Conservation (phyloP, 495 filamentous ascomycete species). For the Pyrenula massariospora region DNA sequence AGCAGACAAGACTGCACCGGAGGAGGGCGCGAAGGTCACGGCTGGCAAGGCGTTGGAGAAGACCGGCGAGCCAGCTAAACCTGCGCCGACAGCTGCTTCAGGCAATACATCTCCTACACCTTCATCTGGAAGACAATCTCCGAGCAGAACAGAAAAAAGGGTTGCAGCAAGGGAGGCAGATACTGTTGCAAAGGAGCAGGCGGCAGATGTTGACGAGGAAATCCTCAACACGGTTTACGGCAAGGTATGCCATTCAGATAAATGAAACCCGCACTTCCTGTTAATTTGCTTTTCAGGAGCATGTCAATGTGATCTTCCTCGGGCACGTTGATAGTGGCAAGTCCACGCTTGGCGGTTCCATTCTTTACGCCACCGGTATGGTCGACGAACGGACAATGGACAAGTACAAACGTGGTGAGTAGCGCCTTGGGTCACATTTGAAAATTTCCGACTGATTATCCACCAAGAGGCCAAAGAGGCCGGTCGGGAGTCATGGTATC, state of each 20-base stretch:
- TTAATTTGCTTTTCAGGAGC: too few relatives aligned
- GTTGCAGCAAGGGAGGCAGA: constrained; percentile 58
- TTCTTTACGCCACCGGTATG: constrained; percentile 92
- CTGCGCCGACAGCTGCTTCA: constrained; percentile 34
- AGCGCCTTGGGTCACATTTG: too few relatives aligned
- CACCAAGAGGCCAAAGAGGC: constrained; percentile 92
- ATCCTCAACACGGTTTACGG: constrained; percentile 92
- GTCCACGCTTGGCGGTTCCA: constrained; percentile 84
- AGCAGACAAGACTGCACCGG: constrained; percentile 43
- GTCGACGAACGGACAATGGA: constrained; percentile 97
- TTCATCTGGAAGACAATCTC: constrained; percentile 67
- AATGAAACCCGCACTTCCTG: too few relatives aligned
- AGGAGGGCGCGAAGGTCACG: constrained; percentile 55
- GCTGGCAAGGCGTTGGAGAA: constrained; percentile 77
- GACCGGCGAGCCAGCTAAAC: constrained; percentile 50
- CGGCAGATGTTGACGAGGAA: constrained; percentile 81
- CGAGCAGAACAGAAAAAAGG: constrained; percentile 39
- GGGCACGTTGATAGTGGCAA: constrained; percentile 98
- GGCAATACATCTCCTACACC: constrained; percentile 68
- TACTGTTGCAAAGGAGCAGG: constrained; percentile 76
- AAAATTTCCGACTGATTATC: too few relatives aligned
- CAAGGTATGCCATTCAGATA: too few relatives aligned
- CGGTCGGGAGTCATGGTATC: constrained; percentile 95
- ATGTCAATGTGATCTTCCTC: constrained; percentile 97
- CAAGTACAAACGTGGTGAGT: constrained; percentile 66